These are phyloP conservation scores for Penicillium oxalicum DNA, from an alignment of 2,329 filamentous ascomycete genomes.

Conservation along the genomic window DNA sequence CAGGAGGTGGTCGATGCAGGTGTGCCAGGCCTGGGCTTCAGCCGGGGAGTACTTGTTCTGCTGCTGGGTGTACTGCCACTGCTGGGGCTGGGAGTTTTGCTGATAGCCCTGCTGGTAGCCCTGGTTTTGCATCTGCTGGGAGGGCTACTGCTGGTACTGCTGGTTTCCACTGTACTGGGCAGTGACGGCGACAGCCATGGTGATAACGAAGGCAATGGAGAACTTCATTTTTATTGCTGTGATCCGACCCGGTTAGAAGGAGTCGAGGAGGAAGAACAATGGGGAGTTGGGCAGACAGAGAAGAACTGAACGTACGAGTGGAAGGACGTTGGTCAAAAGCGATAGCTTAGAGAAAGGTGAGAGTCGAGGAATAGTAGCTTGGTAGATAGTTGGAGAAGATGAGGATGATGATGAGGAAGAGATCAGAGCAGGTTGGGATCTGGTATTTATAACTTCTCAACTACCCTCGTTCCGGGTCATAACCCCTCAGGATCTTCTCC, in stretches of 20 bases:
- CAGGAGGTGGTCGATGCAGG: neutral
- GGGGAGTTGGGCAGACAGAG: too few relatives aligned
- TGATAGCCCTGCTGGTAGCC: neutral
- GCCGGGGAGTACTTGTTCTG: slow-evolving; percentile 6
- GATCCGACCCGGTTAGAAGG: neutral
- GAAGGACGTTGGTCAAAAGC: too few relatives aligned
- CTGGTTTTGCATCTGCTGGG: too few relatives aligned
- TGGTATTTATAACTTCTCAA: too few relatives aligned
- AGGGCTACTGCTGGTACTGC: neutral
- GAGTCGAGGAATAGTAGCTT: too few relatives aligned
- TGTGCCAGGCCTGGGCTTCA: slow-evolving; percentile 3
- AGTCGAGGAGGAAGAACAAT: neutral
- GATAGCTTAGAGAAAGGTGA: too few relatives aligned
- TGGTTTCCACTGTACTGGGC: neutral
- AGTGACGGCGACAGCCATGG: slow-evolving; percentile 1
- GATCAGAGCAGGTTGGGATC: too few relatives aligned
- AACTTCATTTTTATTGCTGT: slow-evolving; percentile 5
- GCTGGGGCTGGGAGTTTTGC: neutral
- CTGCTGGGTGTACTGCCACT: neutral
- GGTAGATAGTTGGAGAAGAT: too few relatives aligned
- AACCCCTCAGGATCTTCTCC: too few relatives aligned
- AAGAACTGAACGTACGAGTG: too few relatives aligned
- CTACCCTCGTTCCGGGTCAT: too few relatives aligned
- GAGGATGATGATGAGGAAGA: too few relatives aligned
- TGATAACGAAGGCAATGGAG: neutral